Conservation (phyloP, 768 basidiomycete species). For the Lyophyllum shimeji region DNA sequence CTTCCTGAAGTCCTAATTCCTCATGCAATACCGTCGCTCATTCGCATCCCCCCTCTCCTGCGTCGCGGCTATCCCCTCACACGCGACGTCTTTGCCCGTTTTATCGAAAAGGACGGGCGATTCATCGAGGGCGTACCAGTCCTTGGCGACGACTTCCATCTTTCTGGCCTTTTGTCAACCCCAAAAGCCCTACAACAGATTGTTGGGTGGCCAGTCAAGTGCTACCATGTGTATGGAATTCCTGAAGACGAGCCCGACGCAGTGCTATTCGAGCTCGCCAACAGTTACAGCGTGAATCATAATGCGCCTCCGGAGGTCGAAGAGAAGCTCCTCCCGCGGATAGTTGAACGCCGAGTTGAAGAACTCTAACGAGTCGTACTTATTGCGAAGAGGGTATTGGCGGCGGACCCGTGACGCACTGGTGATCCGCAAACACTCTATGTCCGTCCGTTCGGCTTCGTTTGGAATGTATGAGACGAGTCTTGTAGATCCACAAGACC, state of each 20-base stretch:
- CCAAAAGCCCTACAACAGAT: neutral
- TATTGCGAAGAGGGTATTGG: too few relatives aligned
- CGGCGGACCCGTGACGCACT: slow-evolving; percentile 34
- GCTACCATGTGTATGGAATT: neutral
- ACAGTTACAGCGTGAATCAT: neutral
- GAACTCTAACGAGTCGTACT: slow-evolving; percentile 23
- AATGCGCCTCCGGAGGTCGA: neutral
- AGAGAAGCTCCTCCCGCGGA: slow-evolving; percentile 23
- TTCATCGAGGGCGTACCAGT: neutral
- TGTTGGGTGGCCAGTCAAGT: neutral
- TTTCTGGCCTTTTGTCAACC: neutral
- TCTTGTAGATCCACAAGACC: slow-evolving; percentile 61
- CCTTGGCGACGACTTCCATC: neutral
- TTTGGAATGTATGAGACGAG: slow-evolving; percentile 38
- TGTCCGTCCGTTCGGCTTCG: slow-evolving; percentile 34
- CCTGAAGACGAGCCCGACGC: neutral
- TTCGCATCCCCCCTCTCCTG: neutral
- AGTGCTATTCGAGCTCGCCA: neutral
- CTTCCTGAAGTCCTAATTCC: neutral
- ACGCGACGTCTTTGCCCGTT: neutral
- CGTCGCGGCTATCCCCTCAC: neutral
- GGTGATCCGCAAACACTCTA: slow-evolving; percentile 74
- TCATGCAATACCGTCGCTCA: neutral
- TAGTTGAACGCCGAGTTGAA: slow-evolving; percentile 57
- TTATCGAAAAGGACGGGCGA: neutral